Percentiles rank a stretch among this genome's conserved stretches.
Conservation (phyloP, 306 rosid genomes). For the Cucurbita ficifolia region DNA sequence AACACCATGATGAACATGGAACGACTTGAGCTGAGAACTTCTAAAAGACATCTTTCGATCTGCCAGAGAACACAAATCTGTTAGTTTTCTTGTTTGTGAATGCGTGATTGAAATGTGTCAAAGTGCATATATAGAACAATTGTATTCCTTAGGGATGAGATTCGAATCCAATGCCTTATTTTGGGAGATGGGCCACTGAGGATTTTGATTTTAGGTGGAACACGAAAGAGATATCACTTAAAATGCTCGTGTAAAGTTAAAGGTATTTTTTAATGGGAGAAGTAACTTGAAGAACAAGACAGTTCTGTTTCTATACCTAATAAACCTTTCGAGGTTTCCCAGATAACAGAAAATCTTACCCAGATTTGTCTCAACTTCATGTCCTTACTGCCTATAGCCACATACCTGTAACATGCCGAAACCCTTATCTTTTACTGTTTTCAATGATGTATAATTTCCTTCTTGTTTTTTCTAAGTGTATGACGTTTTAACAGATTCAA, state of each 20-base stretch:
- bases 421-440: too few species aligned
- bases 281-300: not conserved
- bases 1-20: not conserved
- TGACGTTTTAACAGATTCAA: too few species aligned
- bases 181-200: not conserved
- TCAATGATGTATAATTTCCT: too few species aligned
- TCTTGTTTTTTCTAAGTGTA: too few species aligned
- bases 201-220: not conserved
- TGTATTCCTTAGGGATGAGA: not conserved
- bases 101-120: not conserved
- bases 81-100: not conserved
- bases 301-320: not conserved
- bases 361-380: not conserved
- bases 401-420: too few species aligned
- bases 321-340: not conserved
- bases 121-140: not conserved
- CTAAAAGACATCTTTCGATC: not conserved
- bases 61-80: not conserved
- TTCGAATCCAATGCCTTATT: constrained; percentile 3
- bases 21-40: not conserved
- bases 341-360: not conserved
- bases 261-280: not conserved
- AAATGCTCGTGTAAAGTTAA: not conserved
- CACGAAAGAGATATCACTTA: not conserved
- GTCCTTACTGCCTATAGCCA: too few species aligned